phyloP scores from a whole-genome alignment of 495 filamentous ascomycete species.

The Annulohypoxylon stygium region DNA sequence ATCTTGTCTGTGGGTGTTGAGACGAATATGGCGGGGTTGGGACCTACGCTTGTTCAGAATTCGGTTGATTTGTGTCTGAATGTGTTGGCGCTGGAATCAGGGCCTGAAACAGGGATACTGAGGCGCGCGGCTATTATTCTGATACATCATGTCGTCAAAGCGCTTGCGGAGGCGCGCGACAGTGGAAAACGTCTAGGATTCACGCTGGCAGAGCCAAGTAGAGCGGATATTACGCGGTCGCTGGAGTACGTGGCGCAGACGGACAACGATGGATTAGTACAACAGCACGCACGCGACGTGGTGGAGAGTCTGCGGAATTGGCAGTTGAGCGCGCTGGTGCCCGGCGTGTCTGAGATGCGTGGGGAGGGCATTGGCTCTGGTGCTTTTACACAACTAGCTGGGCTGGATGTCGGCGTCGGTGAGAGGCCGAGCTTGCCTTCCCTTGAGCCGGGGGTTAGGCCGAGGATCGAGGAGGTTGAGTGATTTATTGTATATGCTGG shows the following conservation, averaged over 20 bases:
- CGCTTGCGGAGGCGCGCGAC: slow-evolving; percentile 70
- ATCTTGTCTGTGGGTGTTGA: slow-evolving; percentile 76
- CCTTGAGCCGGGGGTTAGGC: slow-evolving; percentile 38
- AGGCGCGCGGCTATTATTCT: slow-evolving; percentile 78
- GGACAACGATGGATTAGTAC: slow-evolving; percentile 80
- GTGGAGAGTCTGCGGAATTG: slow-evolving; percentile 79
- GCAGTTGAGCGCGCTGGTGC: slow-evolving; percentile 67
- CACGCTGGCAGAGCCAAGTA: slow-evolving; percentile 70
- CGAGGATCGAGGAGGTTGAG: slow-evolving; percentile 64
- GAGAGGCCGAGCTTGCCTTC: slow-evolving; percentile 43
- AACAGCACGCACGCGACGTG: slow-evolving; percentile 76
- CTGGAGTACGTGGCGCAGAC: slow-evolving; percentile 74
- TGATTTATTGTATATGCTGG: slow-evolving; percentile 23
- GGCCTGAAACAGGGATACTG: slow-evolving; percentile 75
- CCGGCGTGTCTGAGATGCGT: slow-evolving; percentile 34
- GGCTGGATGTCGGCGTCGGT: slow-evolving; percentile 54
- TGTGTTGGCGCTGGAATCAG: slow-evolving; percentile 74
- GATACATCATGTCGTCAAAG: slow-evolving; percentile 74
- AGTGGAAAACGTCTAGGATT: slow-evolving; percentile 67
- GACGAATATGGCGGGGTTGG: slow-evolving; percentile 73
- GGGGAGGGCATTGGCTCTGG: slow-evolving; percentile 22
- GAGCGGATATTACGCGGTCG: slow-evolving; percentile 72
- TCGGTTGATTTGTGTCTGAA: slow-evolving; percentile 76
- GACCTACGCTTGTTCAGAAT: slow-evolving; percentile 63
- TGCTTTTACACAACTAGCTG: slow-evolving; percentile 57